A percentile compares a stretch with the other conserved stretches of the same genome.
These are phyloP conservation scores for Boletus rubescentipes DNA, from an alignment of 768 basidiomycete species.

Conservation along the genomic window DNA sequence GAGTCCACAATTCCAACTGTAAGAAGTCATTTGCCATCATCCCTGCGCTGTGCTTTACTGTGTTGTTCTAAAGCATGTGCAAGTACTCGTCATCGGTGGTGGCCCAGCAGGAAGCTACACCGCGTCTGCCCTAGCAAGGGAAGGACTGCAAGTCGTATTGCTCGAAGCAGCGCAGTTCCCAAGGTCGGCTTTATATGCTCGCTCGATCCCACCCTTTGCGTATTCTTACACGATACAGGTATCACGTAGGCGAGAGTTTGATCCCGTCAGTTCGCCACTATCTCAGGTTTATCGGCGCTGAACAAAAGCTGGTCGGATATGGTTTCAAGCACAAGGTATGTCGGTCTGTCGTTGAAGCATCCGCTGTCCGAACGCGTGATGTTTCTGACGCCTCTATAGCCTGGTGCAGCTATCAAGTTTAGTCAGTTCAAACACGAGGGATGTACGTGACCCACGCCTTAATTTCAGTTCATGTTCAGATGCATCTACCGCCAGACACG, in stretches of 20 bases:
- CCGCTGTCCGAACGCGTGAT: background rate
- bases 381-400: constrained; percentile 35
- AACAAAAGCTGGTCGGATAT: constrained; percentile 40
- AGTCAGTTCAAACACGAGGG: constrained; percentile 54
- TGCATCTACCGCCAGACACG: constrained; percentile 40
- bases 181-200: constrained; percentile 33
- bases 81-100: constrained; percentile 53
- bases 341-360: background rate
- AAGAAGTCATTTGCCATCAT: background rate
- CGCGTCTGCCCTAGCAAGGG: constrained; percentile 54
- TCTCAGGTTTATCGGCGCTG: constrained; percentile 50
- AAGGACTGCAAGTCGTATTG: constrained; percentile 56
- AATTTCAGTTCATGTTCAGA: background rate
- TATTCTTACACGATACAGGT: constrained; percentile 27
- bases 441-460: constrained; percentile 39
- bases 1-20: constrained; percentile 23
- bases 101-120: constrained; percentile 59
- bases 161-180: constrained; percentile 58
- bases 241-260: constrained; percentile 50
- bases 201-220: too few species aligned
- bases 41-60: background rate
- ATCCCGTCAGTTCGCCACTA: constrained; percentile 52
- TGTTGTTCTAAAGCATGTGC: constrained; percentile 18
- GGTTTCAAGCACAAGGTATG: constrained; percentile 51
- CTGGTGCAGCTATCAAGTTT: constrained; percentile 62